These are phyloP conservation scores for Brassica juncea DNA, from an alignment of 345 rosid species.

Conservation along the genomic window DNA sequence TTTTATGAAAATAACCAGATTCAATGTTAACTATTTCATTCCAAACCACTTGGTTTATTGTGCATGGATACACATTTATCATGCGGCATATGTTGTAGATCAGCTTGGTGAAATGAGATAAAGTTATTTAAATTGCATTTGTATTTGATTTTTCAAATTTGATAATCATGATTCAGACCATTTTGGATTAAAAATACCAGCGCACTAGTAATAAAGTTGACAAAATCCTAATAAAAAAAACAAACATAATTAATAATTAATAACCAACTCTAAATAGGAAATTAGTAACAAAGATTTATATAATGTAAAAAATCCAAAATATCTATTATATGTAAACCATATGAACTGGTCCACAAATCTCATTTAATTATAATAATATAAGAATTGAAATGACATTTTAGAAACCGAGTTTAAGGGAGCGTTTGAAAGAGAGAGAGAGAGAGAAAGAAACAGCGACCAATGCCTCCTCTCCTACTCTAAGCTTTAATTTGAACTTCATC, in stretches of 20 bases:
- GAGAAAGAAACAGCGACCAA: constrained; percentile 23
- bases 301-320: constrained; percentile 4
- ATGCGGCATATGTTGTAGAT: neutral
- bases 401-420: constrained; percentile 37
- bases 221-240: neutral
- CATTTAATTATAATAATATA: neutral
- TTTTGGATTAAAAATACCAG: neutral
- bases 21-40: neutral
- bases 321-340: neutral
- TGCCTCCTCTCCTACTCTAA: constrained; percentile 21
- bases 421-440: constrained; percentile 18
- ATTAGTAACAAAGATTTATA: neutral
- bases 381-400: constrained; percentile 17
- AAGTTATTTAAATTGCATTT: neutral
- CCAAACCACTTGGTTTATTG: neutral
- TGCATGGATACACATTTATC: neutral
- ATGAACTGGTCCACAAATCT: constrained; percentile 29
- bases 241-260: neutral
- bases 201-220: neutral
- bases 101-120: neutral
- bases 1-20: neutral
- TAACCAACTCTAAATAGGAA: neutral
- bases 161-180: neutral
- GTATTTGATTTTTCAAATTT: neutral
- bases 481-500: constrained; percentile 44